Evolutionary conservation across 345 rosid genomes (phyloP), one percentile per base, ranked within the genome.

Genomic region (Alliaria petiolata): DNA sequence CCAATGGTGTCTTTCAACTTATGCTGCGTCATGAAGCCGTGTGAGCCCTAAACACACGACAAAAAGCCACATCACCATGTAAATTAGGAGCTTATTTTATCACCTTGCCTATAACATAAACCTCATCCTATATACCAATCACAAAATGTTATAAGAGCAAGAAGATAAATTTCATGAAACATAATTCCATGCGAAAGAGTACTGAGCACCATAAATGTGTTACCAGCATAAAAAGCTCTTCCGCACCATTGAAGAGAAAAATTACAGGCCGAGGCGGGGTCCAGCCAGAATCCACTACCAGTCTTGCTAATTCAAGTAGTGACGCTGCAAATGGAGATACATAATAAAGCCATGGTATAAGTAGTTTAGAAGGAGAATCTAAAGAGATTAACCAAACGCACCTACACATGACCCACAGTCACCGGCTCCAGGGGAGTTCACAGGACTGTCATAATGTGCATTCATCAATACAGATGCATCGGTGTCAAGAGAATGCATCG

Each of bases 381-480:
- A 36, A 15, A 30, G 47, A 70, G 8, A 70, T 46, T 34, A 9
- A 70, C 6, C 9, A 56, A 55, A 70, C 97, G 25, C 65, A 95
- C 99, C 99, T 74, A 91, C 98, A 73, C 99, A 91, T 56, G 99
- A 87, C 62, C 83, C 99, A 77, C 99, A 95, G 67, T 95, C 99
- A 52, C 92, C 96, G 75, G 99, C 99, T 71, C 99, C 99, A 7
- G 96, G 96, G 9, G 99, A 95, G 51, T 88, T 92, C 44, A 92
- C 86, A 17, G 98, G 85, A 70, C 98, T 81, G 66, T 95, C 99
- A 80, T 82, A 95, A 84, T 95, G 98, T 33, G 96, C 99, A 87
- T 95, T 95, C 65, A 95, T 74, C 78, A 95, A 76, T 76, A 95
- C 91, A 5, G 99, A 85, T 6, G 96, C 80, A 43, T 88, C 98